Percentiles rank a stretch among this genome's conserved stretches.
These are phyloP conservation scores for Candida dubliniensis DNA, from an alignment of 1,139 yeast genomes.

Conservation along the genomic window DNA sequence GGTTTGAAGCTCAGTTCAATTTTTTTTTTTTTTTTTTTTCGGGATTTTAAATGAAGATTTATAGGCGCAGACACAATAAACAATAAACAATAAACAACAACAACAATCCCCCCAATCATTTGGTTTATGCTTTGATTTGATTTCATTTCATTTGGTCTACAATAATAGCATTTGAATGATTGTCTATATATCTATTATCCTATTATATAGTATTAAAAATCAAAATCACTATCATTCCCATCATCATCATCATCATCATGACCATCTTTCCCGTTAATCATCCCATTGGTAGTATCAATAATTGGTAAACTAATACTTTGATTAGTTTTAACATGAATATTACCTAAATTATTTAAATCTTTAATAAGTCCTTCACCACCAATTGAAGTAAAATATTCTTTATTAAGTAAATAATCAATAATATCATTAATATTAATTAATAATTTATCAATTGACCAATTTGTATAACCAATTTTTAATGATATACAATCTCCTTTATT, in stretches of 20 bases:
- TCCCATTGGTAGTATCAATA: slow-evolving; percentile 13
- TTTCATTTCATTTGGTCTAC: too few relatives aligned
- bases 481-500: slow-evolving; percentile 49
- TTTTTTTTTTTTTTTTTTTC: too few relatives aligned
- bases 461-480: slow-evolving; percentile 54
- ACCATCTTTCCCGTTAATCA: background rate
- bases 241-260: slow-evolving; percentile 18
- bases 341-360: slow-evolving; percentile 42
- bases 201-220: slow-evolving; percentile 18
- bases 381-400: slow-evolving; percentile 45
- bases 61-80: too few relatives aligned
- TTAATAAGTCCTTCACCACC: slow-evolving; percentile 52
- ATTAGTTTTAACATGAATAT: slow-evolving; percentile 59
- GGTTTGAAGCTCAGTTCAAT: too few relatives aligned
- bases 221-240: slow-evolving; percentile 31
- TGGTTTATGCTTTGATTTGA: too few relatives aligned
- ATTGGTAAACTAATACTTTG: slow-evolving; percentile 62
- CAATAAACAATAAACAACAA: too few relatives aligned
- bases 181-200: too few relatives aligned
- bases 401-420: slow-evolving; percentile 49
- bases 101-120: too few relatives aligned
- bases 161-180: too few relatives aligned
- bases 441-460: slow-evolving; percentile 44
- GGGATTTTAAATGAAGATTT: too few relatives aligned
- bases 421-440: slow-evolving; percentile 57